Conservation (phyloP, 352 stramenopile genomes). For the Pythium phragmiticola region DNA sequence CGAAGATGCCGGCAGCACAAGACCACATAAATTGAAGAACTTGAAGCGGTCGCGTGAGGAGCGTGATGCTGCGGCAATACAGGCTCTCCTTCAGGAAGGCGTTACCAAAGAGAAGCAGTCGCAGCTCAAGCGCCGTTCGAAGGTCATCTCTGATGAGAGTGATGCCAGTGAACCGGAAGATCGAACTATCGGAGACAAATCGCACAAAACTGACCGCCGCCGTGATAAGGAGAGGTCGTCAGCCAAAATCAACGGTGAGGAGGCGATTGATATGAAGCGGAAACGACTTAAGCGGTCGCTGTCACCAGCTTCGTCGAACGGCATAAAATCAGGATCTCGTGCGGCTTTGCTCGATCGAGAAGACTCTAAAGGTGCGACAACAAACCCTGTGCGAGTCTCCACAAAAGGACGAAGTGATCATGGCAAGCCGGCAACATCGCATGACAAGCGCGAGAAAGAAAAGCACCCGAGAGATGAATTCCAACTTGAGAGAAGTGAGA, state of each 20-base stretch:
- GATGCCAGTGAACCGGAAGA: not conserved
- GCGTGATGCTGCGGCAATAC: too few species aligned
- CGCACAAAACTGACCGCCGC: not conserved
- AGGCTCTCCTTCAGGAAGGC: not conserved
- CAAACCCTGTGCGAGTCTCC: not conserved
- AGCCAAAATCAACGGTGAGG: not conserved
- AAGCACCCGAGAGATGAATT: not conserved
- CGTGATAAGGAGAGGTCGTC: not conserved
- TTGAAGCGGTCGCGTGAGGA: not conserved
- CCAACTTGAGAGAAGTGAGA: not conserved
- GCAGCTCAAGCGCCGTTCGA: not conserved
- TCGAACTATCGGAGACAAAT: not conserved
- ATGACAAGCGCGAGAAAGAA: too few species aligned
- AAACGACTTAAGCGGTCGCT: constrained; percentile 18
- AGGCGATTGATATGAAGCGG: not conserved
- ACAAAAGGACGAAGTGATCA: not conserved
- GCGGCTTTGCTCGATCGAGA: constrained; percentile 9
- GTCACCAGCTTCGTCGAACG: constrained; percentile 7
- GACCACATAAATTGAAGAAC: not conserved
- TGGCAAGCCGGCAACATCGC: not conserved
- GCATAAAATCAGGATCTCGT: constrained; percentile 6
- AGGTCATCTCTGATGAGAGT: constrained; percentile 9
- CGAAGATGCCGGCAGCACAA: not conserved
- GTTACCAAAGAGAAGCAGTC: not conserved
- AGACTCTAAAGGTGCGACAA: not conserved